Evolutionary conservation across 768 basidiomycete species (phyloP).

Genomic region (Serendipita sp.): DNA sequence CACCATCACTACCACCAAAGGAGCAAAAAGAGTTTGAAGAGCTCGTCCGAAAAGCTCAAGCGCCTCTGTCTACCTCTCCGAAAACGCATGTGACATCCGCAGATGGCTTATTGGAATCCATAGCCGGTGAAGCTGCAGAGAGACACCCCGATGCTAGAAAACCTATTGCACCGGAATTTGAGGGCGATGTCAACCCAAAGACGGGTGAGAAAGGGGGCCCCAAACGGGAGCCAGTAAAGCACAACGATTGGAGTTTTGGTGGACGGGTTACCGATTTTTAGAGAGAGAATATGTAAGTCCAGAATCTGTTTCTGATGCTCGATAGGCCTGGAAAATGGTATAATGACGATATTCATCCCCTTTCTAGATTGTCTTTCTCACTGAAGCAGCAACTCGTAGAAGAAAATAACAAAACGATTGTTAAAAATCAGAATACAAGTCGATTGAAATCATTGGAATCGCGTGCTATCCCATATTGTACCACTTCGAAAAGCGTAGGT

Average conservation of each 20-base stretch:
- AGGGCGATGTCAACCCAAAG: constrained; percentile 61
- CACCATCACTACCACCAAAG: constrained; percentile 55
- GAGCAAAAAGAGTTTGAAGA: constrained; percentile 79
- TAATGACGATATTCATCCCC: no score
- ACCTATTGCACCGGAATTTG: constrained; percentile 46
- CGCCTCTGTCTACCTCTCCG: constrained; percentile 25
- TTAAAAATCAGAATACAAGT: no score
- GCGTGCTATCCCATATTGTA: not conserved
- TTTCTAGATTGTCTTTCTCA: no score
- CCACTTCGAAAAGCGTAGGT: not conserved
- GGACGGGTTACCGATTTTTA: constrained; percentile 80
- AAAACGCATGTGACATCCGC: constrained; percentile 21
- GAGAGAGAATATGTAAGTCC: not conserved
- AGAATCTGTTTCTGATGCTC: not conserved
- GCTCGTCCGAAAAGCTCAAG: constrained; percentile 34
- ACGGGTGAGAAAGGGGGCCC: constrained; percentile 83
- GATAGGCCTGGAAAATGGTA: no score
- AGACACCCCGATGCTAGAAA: constrained; percentile 55
- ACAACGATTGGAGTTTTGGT: constrained; percentile 82
- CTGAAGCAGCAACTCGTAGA: no score
- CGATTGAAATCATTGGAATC: no score
- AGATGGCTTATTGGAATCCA: constrained; percentile 22
- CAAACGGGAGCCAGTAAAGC: constrained; percentile 71
- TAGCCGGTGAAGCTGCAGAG: constrained; percentile 13
- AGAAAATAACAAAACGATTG: no score